Conservation (phyloP, 2,329 filamentous ascomycete genomes). For the Fusarium chuoi region DNA sequence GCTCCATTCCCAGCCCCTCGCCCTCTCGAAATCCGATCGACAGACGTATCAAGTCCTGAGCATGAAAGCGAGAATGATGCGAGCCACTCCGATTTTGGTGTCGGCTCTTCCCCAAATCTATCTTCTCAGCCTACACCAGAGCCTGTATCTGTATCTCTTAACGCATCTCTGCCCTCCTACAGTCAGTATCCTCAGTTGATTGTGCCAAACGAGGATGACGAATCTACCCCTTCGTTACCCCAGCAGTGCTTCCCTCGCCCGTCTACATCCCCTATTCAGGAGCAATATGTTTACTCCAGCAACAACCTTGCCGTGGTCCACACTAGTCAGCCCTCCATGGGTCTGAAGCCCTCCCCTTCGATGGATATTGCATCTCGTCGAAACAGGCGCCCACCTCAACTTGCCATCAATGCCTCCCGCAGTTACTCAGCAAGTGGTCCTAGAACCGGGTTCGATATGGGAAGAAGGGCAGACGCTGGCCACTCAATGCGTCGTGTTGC, state of each 20-base stretch:
- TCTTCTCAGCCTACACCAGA: constrained; percentile 38
- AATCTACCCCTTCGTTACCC: constrained; percentile 35
- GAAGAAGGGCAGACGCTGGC: constrained; percentile 56
- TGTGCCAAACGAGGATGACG: constrained; percentile 38
- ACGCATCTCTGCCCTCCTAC: constrained; percentile 21
- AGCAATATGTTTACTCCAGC: constrained; percentile 35
- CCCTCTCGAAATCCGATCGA: constrained; percentile 10
- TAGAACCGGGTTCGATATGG: constrained; percentile 60
- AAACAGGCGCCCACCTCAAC: constrained; percentile 56
- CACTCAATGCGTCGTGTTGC: constrained; percentile 65
- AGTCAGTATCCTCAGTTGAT: constrained; percentile 41
- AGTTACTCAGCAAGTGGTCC: constrained; percentile 56
- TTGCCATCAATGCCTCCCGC: constrained; percentile 59
- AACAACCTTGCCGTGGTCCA: constrained; percentile 28
- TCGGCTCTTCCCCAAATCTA: constrained; percentile 34
- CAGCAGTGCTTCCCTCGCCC: constrained; percentile 39
- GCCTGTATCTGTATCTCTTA: constrained; percentile 16
- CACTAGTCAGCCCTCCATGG: constrained; percentile 34
- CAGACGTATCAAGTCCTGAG: constrained; percentile 33
- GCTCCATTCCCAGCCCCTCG: constrained; percentile 52
- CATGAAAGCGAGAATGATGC: constrained; percentile 43
- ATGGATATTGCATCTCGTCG: constrained; percentile 66
- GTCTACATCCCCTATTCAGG: constrained; percentile 30
- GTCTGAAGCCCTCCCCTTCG: constrained; percentile 60
- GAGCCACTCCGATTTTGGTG: constrained; percentile 43